Conservation (phyloP, 305 asterid genomes). For the Fraxinus sp. region DNA sequence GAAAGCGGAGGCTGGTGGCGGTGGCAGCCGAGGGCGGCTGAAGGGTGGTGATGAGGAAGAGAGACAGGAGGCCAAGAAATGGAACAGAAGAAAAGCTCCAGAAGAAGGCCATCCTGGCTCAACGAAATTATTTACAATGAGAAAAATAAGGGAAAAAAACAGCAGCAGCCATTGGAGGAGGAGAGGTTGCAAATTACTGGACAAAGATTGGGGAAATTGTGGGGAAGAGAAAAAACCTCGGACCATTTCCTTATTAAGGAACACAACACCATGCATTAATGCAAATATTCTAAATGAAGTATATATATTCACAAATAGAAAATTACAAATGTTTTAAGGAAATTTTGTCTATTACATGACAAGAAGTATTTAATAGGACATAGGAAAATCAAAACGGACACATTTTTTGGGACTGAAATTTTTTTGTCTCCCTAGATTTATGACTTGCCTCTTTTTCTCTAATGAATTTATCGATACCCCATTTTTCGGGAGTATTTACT, state of each 20-base stretch:
- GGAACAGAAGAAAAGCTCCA: conserved; percentile 37
- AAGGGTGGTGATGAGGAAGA: conserved; percentile 29
- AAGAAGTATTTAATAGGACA: background rate
- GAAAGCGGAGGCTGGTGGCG: conserved; percentile 22
- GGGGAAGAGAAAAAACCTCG: conserved; percentile 42
- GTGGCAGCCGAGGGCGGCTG: conserved; percentile 9
- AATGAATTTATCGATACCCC: background rate
- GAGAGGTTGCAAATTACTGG: background rate
- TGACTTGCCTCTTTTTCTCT: background rate
- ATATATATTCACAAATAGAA: background rate
- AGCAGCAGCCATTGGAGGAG: conserved; percentile 52
- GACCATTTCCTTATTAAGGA: conserved; percentile 26
- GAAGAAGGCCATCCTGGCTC: conserved; percentile 66
- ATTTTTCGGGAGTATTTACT: no score
- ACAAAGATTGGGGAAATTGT: conserved; percentile 17
- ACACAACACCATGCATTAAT: background rate
- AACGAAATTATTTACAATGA: conserved; percentile 25
- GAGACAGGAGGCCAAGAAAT: conserved; percentile 58
- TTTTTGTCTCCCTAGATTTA: background rate
- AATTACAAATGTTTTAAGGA: background rate
- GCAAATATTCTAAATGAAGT: background rate
- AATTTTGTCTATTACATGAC: background rate
- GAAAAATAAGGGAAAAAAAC: conserved; percentile 25
- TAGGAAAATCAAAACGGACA: background rate
- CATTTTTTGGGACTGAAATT: background rate